These are phyloP conservation scores for Pisolithus sp. DNA, from an alignment of 768 basidiomycete species.

Conservation along the genomic window DNA sequence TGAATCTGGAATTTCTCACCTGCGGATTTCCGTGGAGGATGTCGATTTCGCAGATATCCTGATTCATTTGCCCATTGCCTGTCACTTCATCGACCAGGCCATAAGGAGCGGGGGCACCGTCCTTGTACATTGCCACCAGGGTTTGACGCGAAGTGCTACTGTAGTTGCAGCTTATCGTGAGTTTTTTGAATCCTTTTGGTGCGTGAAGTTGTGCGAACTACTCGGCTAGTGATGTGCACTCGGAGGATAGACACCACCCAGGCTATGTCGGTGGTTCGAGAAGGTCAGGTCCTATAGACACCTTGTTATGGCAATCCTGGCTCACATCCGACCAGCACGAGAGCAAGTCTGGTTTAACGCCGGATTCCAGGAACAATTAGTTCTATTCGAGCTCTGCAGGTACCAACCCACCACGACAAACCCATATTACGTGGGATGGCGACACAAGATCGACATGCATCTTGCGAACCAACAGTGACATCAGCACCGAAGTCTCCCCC, in stretches of 20 bases:
- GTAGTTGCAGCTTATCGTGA: constrained; percentile 74
- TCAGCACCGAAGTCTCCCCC: not conserved
- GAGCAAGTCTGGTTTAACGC: constrained; percentile 75
- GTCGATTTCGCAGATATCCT: constrained; percentile 65
- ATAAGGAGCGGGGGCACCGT: constrained; percentile 52
- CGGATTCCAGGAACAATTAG: constrained; percentile 76
- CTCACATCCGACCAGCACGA: constrained; percentile 39
- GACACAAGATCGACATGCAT: constrained; percentile 44
- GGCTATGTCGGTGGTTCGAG: constrained; percentile 55
- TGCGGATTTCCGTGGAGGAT: constrained; percentile 66
- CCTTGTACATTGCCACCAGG: constrained; percentile 63
- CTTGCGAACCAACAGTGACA: constrained; percentile 28
- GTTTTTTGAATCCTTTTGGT: constrained; percentile 17
- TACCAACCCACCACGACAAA: constrained; percentile 54
- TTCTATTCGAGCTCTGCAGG: constrained; percentile 67
- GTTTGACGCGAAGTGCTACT: constrained; percentile 58
- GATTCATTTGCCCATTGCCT: constrained; percentile 58
- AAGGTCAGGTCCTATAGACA: constrained; percentile 35
- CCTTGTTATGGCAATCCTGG: constrained; percentile 2
- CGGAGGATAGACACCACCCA: constrained; percentile 48
- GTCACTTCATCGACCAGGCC: constrained; percentile 61
- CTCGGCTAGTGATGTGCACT: constrained; percentile 56
- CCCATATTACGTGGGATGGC: constrained; percentile 66
- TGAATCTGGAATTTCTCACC: constrained; percentile 61
- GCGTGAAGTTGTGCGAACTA: constrained; percentile 8